Evolutionary conservation across 331 rosid species (phyloP).

Genomic region (Quercus tomentella): DNA sequence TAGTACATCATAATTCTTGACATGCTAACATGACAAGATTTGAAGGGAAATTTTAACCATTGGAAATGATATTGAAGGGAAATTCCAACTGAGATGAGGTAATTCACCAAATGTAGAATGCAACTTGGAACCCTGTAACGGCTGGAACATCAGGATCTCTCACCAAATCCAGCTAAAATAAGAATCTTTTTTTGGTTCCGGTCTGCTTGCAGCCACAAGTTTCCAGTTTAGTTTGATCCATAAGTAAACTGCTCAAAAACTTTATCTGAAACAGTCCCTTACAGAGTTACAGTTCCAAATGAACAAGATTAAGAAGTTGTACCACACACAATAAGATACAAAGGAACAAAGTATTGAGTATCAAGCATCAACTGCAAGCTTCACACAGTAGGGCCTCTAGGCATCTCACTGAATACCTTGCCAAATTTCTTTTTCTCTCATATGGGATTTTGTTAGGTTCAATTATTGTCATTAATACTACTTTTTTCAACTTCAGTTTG

Average conservation of each 20-base stretch:
- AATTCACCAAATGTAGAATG: not conserved
- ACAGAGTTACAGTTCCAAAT: too few relatives aligned
- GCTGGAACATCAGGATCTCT: constrained; percentile 1
- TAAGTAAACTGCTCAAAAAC: not conserved
- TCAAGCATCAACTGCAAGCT: not conserved
- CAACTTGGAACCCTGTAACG: constrained; percentile 7
- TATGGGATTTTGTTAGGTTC: too few relatives aligned
- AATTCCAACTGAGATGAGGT: not conserved
- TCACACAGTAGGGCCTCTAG: not conserved
- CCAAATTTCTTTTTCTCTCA: too few relatives aligned
- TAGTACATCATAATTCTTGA: not conserved
- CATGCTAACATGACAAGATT: not conserved
- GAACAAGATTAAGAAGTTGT: not conserved
- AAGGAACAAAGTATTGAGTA: not conserved
- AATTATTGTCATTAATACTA: too few relatives aligned
- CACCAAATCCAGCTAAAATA: not conserved
- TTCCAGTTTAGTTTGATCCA: not conserved
- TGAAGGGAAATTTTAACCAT: not conserved
- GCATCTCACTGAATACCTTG: too few relatives aligned
- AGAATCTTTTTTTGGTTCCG: not conserved
- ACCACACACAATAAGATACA: not conserved
- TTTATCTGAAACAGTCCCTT: not conserved
- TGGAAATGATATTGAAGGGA: not conserved
- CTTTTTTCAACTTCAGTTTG: not conserved
- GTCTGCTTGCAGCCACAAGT: not conserved